Evolutionary conservation across 257 asterid species (phyloP).

Genomic region (Solanum sejunctum): DNA sequence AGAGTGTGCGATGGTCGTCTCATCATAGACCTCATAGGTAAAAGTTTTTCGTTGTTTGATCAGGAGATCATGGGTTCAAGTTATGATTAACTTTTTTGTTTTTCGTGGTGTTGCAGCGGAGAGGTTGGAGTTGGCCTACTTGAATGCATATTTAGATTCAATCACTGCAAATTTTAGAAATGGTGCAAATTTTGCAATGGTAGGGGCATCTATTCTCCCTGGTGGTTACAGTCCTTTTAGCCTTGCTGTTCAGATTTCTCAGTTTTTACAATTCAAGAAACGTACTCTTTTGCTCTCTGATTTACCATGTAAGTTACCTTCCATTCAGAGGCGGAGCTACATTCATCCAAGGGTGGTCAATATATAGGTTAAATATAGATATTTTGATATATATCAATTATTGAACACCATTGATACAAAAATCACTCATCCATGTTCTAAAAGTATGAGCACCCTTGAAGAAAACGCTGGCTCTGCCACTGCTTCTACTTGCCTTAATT

Average conservation of each 20-base stretch:
- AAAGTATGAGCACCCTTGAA: no score
- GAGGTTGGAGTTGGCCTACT: slow-evolving; percentile 10
- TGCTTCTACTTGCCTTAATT: background rate
- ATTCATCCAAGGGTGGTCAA: no score
- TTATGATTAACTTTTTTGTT: background rate
- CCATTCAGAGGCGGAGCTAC: no score
- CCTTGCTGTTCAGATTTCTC: slow-evolving; percentile 24
- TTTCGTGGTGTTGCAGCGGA: slow-evolving; percentile 8
- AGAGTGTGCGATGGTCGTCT: slow-evolving; percentile 29
- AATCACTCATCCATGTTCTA: no score
- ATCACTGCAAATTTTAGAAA: slow-evolving; percentile 15
- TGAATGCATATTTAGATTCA: slow-evolving; percentile 25
- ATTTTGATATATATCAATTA: no score
- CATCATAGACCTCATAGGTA: slow-evolving; percentile 20
- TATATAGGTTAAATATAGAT: no score
- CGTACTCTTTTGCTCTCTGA: slow-evolving; percentile 6
- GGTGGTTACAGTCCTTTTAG: slow-evolving; percentile 32
- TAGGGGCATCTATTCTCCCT: slow-evolving; percentile 27
- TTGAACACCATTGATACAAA: no score
- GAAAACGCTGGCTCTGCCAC: no score
- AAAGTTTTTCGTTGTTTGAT: background rate
- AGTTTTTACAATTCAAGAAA: slow-evolving; percentile 30
- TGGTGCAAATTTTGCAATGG: slow-evolving; percentile 27
- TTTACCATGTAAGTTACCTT: background rate
- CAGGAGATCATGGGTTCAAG: background rate